A percentile compares a stretch with the other conserved stretches of the same genome.
Evolutionary conservation across 2,329 filamentous ascomycete genomes (phyloP).

Genomic region (Botryotinia globosa): DNA sequence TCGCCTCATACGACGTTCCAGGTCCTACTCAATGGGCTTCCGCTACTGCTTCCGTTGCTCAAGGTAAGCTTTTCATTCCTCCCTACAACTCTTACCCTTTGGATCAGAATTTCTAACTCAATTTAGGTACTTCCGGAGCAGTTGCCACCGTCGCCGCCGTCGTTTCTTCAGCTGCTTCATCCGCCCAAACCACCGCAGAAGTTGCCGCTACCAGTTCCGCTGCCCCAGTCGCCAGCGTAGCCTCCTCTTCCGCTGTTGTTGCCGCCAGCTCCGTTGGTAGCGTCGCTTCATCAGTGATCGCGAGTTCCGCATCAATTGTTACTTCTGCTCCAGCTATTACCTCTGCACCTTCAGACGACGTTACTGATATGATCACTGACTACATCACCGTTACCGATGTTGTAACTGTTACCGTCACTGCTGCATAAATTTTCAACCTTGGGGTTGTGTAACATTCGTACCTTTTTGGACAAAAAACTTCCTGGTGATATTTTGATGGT

Average conservation of each 20-base stretch:
- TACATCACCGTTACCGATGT: conserved; percentile 6
- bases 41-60: not conserved
- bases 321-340: not conserved
- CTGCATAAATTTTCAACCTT: not conserved
- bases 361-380: conserved; percentile 2
- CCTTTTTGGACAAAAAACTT: not conserved
- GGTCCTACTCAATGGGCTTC: conserved; percentile 33
- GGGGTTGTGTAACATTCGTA: not conserved
- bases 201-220: not conserved
- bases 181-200: not conserved
- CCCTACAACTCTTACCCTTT: not conserved
- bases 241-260: not conserved
- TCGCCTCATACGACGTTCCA: conserved; percentile 38
- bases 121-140: not conserved
- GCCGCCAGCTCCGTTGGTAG: not conserved
- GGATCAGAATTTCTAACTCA: not conserved
- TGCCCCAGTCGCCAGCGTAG: not conserved
- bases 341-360: not conserved
- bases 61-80: not conserved
- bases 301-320: not conserved
- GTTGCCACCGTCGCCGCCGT: not conserved
- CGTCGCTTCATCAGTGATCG: not conserved
- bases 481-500: not conserved
- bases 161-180: conserved; percentile 1
- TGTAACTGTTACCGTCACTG: conserved; percentile 14